Percentiles rank a stretch among this genome's conserved stretches.
phyloP scores from a whole-genome alignment of 352 stramenopile genomes.

The Phytophthora pseudosyringae region DNA sequence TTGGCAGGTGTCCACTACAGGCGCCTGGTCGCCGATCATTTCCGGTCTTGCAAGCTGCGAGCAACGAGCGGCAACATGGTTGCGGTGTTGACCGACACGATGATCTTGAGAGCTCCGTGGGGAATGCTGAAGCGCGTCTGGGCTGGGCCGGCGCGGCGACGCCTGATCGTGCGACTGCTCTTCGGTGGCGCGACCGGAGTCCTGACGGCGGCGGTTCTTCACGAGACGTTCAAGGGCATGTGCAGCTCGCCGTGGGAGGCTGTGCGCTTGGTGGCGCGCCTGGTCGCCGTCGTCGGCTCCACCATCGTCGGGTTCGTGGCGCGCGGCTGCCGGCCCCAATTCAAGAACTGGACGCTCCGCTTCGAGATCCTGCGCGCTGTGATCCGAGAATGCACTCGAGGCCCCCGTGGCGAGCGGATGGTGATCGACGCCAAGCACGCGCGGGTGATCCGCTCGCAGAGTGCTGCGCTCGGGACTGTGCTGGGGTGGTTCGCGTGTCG shows the following conservation, averaged over 20 bases:
- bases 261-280: slow-evolving; percentile 25
- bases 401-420: slow-evolving; percentile 36
- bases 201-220: slow-evolving; percentile 23
- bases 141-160: slow-evolving; percentile 17
- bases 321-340: slow-evolving; percentile 41
- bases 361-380: slow-evolving; percentile 47
- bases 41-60: slow-evolving; percentile 10
- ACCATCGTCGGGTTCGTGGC: slow-evolving; percentile 30
- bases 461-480: slow-evolving; percentile 31
- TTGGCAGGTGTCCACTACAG: slow-evolving; percentile 23
- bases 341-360: slow-evolving; percentile 52
- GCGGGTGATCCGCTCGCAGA: slow-evolving; percentile 43
- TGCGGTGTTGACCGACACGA: not conserved
- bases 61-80: slow-evolving; percentile 13
- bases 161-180: slow-evolving; percentile 26
- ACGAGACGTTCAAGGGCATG: slow-evolving; percentile 31
- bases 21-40: slow-evolving; percentile 16
- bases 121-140: slow-evolving; percentile 14
- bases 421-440: slow-evolving; percentile 38
- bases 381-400: slow-evolving; percentile 32
- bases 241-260: slow-evolving; percentile 43
- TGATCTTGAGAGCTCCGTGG: slow-evolving; percentile 19
- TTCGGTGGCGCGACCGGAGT: slow-evolving; percentile 23
- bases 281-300: slow-evolving; percentile 20
- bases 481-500: slow-evolving; percentile 38